Percentiles rank a stretch among this genome's conserved stretches.
phyloP scores from a whole-genome alignment of 148 eudicot species.

The Silene conica region DNA sequence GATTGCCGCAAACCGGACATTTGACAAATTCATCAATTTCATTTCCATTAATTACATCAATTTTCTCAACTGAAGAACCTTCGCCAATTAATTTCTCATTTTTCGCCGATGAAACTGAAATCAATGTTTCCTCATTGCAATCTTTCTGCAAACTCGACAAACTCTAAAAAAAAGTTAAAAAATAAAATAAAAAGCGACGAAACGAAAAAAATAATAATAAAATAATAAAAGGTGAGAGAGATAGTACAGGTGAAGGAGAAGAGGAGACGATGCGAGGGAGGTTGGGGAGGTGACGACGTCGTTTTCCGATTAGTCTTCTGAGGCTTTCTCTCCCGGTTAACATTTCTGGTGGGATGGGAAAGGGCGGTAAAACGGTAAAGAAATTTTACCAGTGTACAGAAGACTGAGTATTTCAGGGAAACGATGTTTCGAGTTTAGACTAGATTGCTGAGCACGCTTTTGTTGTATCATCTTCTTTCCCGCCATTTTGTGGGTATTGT shows the following conservation, averaged over 20 bases:
- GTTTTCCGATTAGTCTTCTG: constrained; percentile 57
- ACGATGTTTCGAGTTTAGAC: too few relatives aligned
- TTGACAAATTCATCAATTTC: constrained; percentile 23
- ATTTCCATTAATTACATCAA: not conserved
- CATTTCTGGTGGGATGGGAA: constrained; percentile 24
- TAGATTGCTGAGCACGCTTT: constrained; percentile 9
- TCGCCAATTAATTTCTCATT: constrained; percentile 12
- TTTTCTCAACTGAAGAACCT: not conserved
- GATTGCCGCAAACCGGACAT: constrained; percentile 56
- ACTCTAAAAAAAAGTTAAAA: not conserved
- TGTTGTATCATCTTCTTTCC: not conserved
- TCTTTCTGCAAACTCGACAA: constrained; percentile 2
- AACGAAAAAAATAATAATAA: not conserved
- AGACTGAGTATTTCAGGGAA: not conserved
- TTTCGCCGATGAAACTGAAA: not conserved
- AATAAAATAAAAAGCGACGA: not conserved
- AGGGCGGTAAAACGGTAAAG: not conserved
- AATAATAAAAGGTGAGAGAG: not conserved
- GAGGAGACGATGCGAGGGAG: constrained; percentile 39
- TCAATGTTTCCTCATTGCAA: not conserved
- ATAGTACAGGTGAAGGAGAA: constrained; percentile 14
- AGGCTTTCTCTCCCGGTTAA: constrained; percentile 62
- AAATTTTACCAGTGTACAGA: too few relatives aligned
- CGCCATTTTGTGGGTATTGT: not conserved
- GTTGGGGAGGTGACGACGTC: constrained; percentile 51